Evolutionary conservation across 305 asterid genomes (phyloP), one percentile per base, ranked within the genome.

Genomic region (Euphrasia arctica): DNA sequence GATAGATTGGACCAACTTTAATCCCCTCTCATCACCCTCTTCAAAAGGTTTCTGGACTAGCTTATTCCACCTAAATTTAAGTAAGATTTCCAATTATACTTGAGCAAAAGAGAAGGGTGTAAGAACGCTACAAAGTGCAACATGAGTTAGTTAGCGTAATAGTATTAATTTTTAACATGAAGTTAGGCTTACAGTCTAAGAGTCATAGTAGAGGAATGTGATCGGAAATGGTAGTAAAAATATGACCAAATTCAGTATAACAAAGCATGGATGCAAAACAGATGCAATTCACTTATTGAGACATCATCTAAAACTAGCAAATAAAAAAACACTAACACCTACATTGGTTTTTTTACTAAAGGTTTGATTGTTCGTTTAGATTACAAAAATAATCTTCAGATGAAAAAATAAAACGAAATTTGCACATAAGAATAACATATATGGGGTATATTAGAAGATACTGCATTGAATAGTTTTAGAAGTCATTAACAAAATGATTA

Each of bases 21-120:
- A 74, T 49, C 96, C 96, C 72, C 97, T 83, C 82, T 74, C 95
- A 65, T 93, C 96, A 66, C 97, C 99, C 84, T 79, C 97, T 77
- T 93, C 99, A 77, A 85, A 93, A 70, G 99, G 99, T 72, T 85
- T 93, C 82, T 90, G 99, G 60, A 93, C 89, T 70, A 90, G 88
- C 78, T 86, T 88, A 73, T 90, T 93, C 97, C 98, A 89, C 98
- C 98, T 89, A 57, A 18, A 58, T 42, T 59, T 52, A 58, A 36
- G 51, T 2, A 65, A 68, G 58, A 60, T 25, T 75, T 61, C 51
- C 28, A 64, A 59, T 43, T 52, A 57, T 10, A 11, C 28, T 36
- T 6, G 43, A 45, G 68, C 45, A 71, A 54, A 66, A 47, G 18
- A 70, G 54, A 54, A 55, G n/a, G 42, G 13, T 41, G 14, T 59